Evolutionary conservation across 192 early-diverging fungal genomes (phyloP).

Genomic region (Podila horticola): DNA sequence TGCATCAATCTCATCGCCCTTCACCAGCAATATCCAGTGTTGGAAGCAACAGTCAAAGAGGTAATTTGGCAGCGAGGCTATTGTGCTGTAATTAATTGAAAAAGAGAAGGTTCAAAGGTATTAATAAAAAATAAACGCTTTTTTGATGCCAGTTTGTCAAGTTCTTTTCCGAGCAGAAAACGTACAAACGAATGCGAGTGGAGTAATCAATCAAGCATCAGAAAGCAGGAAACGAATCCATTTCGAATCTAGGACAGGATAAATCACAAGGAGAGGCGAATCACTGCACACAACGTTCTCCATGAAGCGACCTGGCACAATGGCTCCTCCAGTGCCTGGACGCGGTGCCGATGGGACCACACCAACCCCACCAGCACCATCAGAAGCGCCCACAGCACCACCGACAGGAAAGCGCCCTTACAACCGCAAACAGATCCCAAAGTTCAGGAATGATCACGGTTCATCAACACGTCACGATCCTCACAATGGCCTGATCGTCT

Average conservation of each 20-base stretch:
- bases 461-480: slow-evolving; percentile 12
- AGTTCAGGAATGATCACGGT: slow-evolving; percentile 16
- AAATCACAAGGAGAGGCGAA: too few relatives aligned
- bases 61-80: not conserved
- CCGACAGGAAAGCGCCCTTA: slow-evolving; percentile 25
- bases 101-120: not conserved
- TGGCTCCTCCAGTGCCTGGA: slow-evolving; percentile 1
- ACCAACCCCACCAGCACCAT: not conserved
- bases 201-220: too few relatives aligned
- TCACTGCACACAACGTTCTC: not conserved
- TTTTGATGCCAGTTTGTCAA: too few relatives aligned
- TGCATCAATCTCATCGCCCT: not conserved
- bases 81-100: too few relatives aligned
- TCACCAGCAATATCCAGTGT: not conserved
- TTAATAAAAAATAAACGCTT: too few relatives aligned
- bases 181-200: too few relatives aligned
- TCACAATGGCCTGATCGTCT: slow-evolving; percentile 14
- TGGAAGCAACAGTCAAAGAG: not conserved
- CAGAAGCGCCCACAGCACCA: slow-evolving; percentile 1
- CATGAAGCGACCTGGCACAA: slow-evolving; percentile 1
- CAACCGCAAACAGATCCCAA: slow-evolving; percentile 16
- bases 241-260: too few relatives aligned
- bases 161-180: too few relatives aligned
- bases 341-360: slow-evolving; percentile 13
- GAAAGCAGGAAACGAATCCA: too few relatives aligned